Evolutionary conservation across 495 filamentous ascomycete species (phyloP), one percentile per base, ranked within the genome.

Genomic region (Parmelia sp.): DNA sequence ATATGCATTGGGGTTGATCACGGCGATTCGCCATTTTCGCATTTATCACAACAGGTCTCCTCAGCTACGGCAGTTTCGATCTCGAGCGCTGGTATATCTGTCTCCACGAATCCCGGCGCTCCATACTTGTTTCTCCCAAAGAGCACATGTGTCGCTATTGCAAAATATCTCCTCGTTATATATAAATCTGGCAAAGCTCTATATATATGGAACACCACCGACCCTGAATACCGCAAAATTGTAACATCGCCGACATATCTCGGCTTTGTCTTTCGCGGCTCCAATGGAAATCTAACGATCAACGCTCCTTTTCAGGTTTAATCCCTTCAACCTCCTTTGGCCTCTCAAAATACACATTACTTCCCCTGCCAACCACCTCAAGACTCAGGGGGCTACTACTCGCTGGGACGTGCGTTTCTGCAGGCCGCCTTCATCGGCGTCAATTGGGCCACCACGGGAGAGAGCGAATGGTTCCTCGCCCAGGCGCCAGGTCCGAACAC

Each of bases 351-450:
- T 27, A 77, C 74, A 3, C 71, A 66, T 4, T 86, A 85, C 67
- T 82, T 86, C 65, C 83, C 83, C 25, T 83, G 81, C 60, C 71
- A 75, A 37, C 74, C 75, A 1, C 71, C 64, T 25, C 55, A 58
- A 14, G 45, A 11, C 19, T 8, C 70, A n/a, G 57, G 53, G 1
- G 33, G 33, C n/a, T 39, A 62, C 11, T 81, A 73, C 53, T 67
- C 66, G 14, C 77, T 85, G 40, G 82, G 82, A 5, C 74, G 83
- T 35, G 76, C 82, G 3, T 85, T 86, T 60, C 65, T 85, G 21
- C 83, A 86, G 66, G 81, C 80, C 27, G 81, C 82, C 17, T 84
- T 85, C 62, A 60, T 83, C 1, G 82, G 80, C 19, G 73, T 76
- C 4, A 82, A 84, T 69, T 83, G 76, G 75, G 72, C 63, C 33